A percentile compares a stretch with the other conserved stretches of the same genome.
These are phyloP conservation scores for Termitomyces sp. DNA, from an alignment of 768 basidiomycete genomes.

Conservation along the genomic window DNA sequence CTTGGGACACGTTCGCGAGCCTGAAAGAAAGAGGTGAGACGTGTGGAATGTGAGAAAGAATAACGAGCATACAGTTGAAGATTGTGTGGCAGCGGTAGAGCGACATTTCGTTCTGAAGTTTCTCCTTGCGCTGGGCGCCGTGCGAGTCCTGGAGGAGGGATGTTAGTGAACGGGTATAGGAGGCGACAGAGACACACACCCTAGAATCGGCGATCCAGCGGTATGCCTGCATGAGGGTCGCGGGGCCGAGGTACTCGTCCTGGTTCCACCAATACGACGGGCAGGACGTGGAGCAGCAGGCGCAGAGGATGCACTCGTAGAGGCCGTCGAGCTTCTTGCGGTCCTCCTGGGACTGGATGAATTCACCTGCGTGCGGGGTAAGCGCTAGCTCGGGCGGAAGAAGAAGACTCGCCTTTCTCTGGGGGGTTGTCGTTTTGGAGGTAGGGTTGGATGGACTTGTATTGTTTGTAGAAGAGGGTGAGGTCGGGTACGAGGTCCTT, in stretches of 20 bases:
- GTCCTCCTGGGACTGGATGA: slow-evolving; percentile 88
- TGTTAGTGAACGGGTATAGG: no score
- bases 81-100: slow-evolving; percentile 98
- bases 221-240: slow-evolving; percentile 95
- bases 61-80: slow-evolving; percentile 77
- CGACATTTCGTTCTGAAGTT: slow-evolving; percentile 93
- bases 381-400: neutral
- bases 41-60: neutral
- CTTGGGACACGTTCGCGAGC: slow-evolving; percentile 96
- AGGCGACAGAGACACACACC: slow-evolving; percentile 49
- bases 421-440: slow-evolving; percentile 93
- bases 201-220: slow-evolving; percentile 98
- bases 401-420: slow-evolving; percentile 44
- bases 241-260: slow-evolving; percentile 96
- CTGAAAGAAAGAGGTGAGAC: slow-evolving; percentile 29
- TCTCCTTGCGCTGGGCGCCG: slow-evolving; percentile 80
- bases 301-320: slow-evolving; percentile 97
- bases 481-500: slow-evolving; percentile 96
- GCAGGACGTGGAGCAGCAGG: slow-evolving; percentile 97
- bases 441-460: slow-evolving; percentile 98
- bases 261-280: slow-evolving; percentile 99
- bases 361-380: slow-evolving; percentile 51
- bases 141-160: slow-evolving; percentile 60
- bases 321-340: slow-evolving; percentile 94
- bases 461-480: slow-evolving; percentile 96